phyloP scores from a whole-genome alignment of 306 rosid species.

The Vicia villosa region DNA sequence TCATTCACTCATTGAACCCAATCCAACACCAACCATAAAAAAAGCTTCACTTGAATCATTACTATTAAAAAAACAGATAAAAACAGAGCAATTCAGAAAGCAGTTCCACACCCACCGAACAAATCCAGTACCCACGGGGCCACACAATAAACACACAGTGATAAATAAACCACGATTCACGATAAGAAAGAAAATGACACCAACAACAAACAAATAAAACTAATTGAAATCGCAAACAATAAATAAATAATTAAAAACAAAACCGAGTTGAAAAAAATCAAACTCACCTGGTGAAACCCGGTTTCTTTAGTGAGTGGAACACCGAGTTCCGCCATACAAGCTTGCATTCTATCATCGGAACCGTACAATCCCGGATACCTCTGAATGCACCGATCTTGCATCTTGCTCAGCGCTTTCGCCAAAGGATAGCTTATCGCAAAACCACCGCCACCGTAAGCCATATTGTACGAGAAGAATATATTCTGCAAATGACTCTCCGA shows the following conservation, averaged over 20 bases:
- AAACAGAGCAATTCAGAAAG: not conserved
- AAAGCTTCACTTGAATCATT: conserved; percentile 7
- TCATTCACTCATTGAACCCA: not conserved
- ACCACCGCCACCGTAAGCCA: conserved; percentile 99
- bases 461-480: conserved; percentile 84
- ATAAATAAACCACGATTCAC: not conserved
- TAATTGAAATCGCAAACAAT: no score
- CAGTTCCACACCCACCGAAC: conserved; percentile 36
- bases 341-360: conserved; percentile 95
- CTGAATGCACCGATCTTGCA: conserved; percentile 92
- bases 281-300: conserved; percentile 89
- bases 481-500: conserved; percentile 95
- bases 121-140: conserved; percentile 10
- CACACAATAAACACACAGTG: not conserved
- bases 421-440: conserved; percentile 90
- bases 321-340: conserved; percentile 99
- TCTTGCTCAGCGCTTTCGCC: conserved; percentile 64
- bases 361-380: conserved; percentile 90
- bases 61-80: not conserved
- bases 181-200: conserved; percentile 21
- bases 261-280: not conserved
- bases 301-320: conserved; percentile 93
- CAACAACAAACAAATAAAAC: not conserved
- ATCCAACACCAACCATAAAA: not conserved
- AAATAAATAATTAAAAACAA: not conserved